Conservation (phyloP, 495 filamentous ascomycete species). For the Aspergillus indologenus region DNA sequence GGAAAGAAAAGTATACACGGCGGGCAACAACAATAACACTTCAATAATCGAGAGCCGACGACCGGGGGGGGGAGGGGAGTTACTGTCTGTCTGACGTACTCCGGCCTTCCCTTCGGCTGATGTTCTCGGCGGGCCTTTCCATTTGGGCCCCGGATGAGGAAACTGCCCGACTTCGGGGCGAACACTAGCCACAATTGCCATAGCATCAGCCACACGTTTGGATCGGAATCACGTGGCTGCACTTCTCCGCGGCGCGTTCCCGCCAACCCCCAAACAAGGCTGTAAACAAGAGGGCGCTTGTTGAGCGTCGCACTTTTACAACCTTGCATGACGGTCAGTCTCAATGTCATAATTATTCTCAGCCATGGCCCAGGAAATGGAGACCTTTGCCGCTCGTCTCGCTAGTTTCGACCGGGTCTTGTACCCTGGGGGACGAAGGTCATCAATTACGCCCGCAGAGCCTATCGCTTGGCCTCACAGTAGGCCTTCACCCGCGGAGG, state of each 20-base stretch:
- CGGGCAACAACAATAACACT: constrained; percentile 5
- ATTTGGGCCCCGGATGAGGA: constrained; percentile 4
- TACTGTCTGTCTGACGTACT: constrained; percentile 23
- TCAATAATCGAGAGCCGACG: constrained; percentile 6
- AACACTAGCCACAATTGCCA: neutral
- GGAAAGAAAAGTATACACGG: neutral
- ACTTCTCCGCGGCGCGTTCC: constrained; percentile 29
- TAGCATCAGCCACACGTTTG: constrained; percentile 6
- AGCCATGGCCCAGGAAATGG: constrained; percentile 43
- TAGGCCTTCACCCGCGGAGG: constrained; percentile 60
- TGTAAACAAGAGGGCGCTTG: constrained; percentile 30
- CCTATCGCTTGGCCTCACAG: constrained; percentile 74
- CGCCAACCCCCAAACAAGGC: constrained; percentile 35
- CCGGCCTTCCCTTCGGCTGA: constrained; percentile 10
- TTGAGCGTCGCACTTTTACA: neutral
- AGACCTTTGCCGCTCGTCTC: constrained; percentile 68
- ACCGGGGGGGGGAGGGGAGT: constrained; percentile 5
- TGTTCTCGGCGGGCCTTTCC: constrained; percentile 15
- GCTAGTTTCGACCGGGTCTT: constrained; percentile 66
- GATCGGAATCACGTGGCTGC: constrained; percentile 17
- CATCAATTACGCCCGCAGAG: constrained; percentile 60
- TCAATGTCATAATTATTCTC: constrained; percentile 8
- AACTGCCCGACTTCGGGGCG: neutral
- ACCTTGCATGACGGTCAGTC: neutral
- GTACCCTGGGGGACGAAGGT: constrained; percentile 61